Evolutionary conservation across 352 stramenopile species (phyloP), one percentile per base, ranked within the genome.

Genomic region (Pythium aristosporum): DNA sequence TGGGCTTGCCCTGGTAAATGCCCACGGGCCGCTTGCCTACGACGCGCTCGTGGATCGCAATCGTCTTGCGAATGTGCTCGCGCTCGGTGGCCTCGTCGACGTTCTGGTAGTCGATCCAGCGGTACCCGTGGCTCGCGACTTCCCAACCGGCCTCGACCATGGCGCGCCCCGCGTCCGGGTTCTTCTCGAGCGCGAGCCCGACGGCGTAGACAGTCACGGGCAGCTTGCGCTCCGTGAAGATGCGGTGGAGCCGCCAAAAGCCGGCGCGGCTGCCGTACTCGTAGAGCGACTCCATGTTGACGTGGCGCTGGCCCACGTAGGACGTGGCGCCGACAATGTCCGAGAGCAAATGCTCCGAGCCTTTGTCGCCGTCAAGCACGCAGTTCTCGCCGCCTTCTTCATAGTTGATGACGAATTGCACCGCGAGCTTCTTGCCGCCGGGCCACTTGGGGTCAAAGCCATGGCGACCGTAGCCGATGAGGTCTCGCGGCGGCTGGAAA

Each of bases 361-460:
- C 79, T 10, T 44, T 53, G 71, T 98, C 93, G 3, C 92, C 92
- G 69, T 98, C 85, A 18, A 98, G 77, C 21, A 97, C 67, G 61
- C 91, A 98, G 72, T 92, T 98, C 70, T 99, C 96, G 41, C 92
- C 92, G 43, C 96, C 96, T 73, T 98, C 96, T 77, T 99, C 94
- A 75, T 98, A 99, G 79, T 99, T 99, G 63, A 99, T 88, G 8
- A 99, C 96, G 66, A 99, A 96, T 70, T 98, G 96, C 43, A 91
- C 60, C 34, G 94, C 94, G 44, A 98, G 74, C 67, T 96, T 92
- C 70, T 91, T 87, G 64, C 73, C 68, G 61, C 75, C 62, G 41
- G 93, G 91, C 93, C 96, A 86, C 68, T 91, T 77, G 44, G 87
- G 79, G 61, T 92, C 80, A 25, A 88, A 80, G 1, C 86, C 81